Conservation (phyloP, 257 asterid species). For the Plantago ovata region DNA sequence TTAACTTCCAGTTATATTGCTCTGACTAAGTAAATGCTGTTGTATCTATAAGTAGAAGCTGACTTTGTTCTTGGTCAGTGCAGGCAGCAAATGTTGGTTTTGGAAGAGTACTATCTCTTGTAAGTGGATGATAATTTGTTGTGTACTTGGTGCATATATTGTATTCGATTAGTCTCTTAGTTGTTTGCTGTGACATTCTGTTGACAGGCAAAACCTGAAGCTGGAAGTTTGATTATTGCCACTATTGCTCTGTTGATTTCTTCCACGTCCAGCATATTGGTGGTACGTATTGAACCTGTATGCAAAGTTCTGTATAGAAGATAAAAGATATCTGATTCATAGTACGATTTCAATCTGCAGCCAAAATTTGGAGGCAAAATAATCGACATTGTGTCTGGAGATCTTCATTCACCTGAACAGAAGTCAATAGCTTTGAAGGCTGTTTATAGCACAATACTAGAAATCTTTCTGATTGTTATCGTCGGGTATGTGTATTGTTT, state of each 20-base stretch:
- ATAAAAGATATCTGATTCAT: slow-evolving; percentile 19
- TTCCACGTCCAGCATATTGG: slow-evolving; percentile 65
- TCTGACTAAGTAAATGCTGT: background rate
- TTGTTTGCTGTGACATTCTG: slow-evolving; percentile 18
- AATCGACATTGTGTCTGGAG: slow-evolving; percentile 76
- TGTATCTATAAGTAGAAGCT: slow-evolving; percentile 18
- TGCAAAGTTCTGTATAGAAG: background rate
- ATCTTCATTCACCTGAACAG: slow-evolving; percentile 53
- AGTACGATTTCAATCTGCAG: slow-evolving; percentile 38
- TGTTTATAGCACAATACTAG: slow-evolving; percentile 55
- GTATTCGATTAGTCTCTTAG: slow-evolving; percentile 5
- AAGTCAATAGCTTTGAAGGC: slow-evolving; percentile 59
- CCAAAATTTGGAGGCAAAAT: slow-evolving; percentile 74
- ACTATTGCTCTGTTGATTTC: slow-evolving; percentile 72
- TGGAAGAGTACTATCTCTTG: slow-evolving; percentile 66
- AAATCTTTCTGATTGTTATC: slow-evolving; percentile 51
- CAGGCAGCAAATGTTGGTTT: slow-evolving; percentile 86
- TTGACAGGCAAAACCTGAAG: slow-evolving; percentile 80
- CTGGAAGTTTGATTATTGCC: slow-evolving; percentile 52
- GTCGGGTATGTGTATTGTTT: slow-evolving; percentile 74
- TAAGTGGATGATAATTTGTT: slow-evolving; percentile 33
- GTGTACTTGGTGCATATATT: background rate
- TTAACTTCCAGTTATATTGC: slow-evolving; percentile 6
- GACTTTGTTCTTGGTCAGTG: slow-evolving; percentile 18
- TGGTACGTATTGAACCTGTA: slow-evolving; percentile 45